These are phyloP conservation scores for Euptelea pleiosperma DNA, from an alignment of 164 flowering plant genomes.

Conservation along the genomic window DNA sequence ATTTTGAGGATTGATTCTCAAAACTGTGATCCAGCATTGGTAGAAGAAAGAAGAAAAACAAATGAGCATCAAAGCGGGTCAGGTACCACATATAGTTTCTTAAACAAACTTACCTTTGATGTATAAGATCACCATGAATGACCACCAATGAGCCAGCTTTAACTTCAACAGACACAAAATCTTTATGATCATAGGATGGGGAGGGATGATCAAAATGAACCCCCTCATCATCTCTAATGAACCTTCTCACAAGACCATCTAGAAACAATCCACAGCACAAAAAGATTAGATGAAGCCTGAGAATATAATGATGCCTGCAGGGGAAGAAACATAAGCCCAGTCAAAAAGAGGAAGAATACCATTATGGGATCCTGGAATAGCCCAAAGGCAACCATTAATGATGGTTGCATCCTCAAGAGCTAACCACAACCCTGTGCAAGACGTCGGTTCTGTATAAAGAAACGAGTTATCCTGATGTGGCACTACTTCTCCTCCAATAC, in stretches of 20 bases:
- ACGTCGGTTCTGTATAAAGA: slow-evolving; percentile 77
- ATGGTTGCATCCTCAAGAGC: slow-evolving; percentile 92
- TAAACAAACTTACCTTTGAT: slow-evolving; percentile 64
- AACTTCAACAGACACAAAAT: slow-evolving; percentile 86
- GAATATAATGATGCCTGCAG: not conserved
- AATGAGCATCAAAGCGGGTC: not conserved
- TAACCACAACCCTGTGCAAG: slow-evolving; percentile 93
- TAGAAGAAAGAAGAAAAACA: not conserved
- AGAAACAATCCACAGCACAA: slow-evolving; percentile 9
- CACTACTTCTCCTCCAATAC: slow-evolving; percentile 97
- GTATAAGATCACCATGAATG: slow-evolving; percentile 90
- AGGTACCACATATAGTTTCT: not conserved
- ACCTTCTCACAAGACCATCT: slow-evolving; percentile 96
- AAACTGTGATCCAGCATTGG: slow-evolving; percentile 44
- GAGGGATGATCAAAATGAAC: slow-evolving; percentile 83
- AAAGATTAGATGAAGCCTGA: slow-evolving; percentile 6
- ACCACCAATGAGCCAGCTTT: slow-evolving; percentile 90
- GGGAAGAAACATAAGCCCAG: not conserved
- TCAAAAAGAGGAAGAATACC: slow-evolving; percentile 31
- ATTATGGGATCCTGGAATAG: slow-evolving; percentile 94
- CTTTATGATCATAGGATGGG: slow-evolving; percentile 71
- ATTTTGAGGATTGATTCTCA: slow-evolving; percentile 83
- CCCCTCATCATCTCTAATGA: slow-evolving; percentile 78
- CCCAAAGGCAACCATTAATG: slow-evolving; percentile 92
- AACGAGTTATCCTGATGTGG: slow-evolving; percentile 98